Evolutionary conservation across 768 basidiomycete genomes (phyloP).

Genomic region (Pulveroboletus ravenelii): DNA sequence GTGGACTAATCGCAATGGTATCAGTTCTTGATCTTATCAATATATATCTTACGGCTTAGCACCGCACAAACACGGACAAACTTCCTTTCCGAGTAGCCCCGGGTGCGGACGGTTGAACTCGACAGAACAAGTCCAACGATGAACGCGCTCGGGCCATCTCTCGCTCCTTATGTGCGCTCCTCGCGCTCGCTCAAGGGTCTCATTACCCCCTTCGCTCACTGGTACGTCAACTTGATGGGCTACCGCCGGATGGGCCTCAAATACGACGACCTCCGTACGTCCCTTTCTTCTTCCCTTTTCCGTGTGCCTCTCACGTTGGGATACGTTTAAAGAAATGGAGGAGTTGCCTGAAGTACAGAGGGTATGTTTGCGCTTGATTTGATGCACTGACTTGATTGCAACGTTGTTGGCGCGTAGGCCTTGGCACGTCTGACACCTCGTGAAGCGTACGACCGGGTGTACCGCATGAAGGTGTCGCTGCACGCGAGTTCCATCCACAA

Average conservation of each 20-base stretch:
- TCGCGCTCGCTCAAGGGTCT: constrained; percentile 62
- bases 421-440: constrained; percentile 72
- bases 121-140: constrained; percentile 5
- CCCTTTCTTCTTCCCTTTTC: not conserved
- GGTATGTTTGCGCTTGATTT: constrained; percentile 38
- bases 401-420: constrained; percentile 49
- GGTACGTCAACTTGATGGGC: constrained; percentile 77
- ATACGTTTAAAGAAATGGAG: constrained; percentile 49
- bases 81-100: constrained; percentile 24
- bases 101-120: not conserved
- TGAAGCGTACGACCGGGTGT: constrained; percentile 86
- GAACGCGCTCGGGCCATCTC: constrained; percentile 60
- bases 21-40: constrained; percentile 27
- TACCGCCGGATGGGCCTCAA: constrained; percentile 85
- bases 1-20: constrained; percentile 33
- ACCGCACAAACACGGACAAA: constrained; percentile 43
- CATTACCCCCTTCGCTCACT: constrained; percentile 74
- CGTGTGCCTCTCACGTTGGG: not conserved
- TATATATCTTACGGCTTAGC: not conserved
- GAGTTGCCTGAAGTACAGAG: constrained; percentile 75
- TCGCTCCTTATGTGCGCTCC: constrained; percentile 72
- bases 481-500: constrained; percentile 78
- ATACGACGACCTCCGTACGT: constrained; percentile 92
- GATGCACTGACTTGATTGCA: not conserved
- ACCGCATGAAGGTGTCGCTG: constrained; percentile 74